These are phyloP conservation scores for Hygrophila difformis DNA, from an alignment of 257 asterid genomes.

Conservation along the genomic window DNA sequence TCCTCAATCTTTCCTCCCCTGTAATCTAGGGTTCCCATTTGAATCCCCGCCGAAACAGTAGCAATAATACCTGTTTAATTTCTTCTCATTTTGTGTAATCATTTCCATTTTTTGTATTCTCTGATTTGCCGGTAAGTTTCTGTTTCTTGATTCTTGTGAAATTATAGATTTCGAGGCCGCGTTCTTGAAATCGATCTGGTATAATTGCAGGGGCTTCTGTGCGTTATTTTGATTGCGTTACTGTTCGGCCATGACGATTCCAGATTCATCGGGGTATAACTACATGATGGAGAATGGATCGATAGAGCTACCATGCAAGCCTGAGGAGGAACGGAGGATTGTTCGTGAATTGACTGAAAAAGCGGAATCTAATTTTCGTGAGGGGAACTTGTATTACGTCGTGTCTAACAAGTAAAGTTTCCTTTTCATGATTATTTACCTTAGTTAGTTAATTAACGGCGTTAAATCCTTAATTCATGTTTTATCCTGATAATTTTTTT, in stretches of 20 bases:
- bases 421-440: constrained; percentile 4
- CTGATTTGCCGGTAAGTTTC: constrained; percentile 27
- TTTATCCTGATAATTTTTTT: no score
- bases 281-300: constrained; percentile 77
- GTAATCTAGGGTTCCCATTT: constrained; percentile 32
- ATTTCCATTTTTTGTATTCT: constrained; percentile 8
- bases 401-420: constrained; percentile 50
- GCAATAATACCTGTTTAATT: background rate
- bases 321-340: constrained; percentile 73
- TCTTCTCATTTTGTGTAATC: background rate
- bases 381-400: constrained; percentile 67
- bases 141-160: constrained; percentile 1
- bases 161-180: background rate
- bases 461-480: no score
- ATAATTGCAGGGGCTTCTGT: constrained; percentile 1
- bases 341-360: constrained; percentile 46
- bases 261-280: constrained; percentile 50
- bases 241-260: constrained; percentile 69
- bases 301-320: constrained; percentile 69
- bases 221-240: constrained; percentile 12
- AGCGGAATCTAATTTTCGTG: constrained; percentile 67
- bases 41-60: constrained; percentile 2
- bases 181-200: constrained; percentile 12
- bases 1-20: constrained; percentile 9
- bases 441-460: background rate